phyloP scores from a whole-genome alignment of 2,329 filamentous ascomycete species.

The Ophiostoma australiae region DNA sequence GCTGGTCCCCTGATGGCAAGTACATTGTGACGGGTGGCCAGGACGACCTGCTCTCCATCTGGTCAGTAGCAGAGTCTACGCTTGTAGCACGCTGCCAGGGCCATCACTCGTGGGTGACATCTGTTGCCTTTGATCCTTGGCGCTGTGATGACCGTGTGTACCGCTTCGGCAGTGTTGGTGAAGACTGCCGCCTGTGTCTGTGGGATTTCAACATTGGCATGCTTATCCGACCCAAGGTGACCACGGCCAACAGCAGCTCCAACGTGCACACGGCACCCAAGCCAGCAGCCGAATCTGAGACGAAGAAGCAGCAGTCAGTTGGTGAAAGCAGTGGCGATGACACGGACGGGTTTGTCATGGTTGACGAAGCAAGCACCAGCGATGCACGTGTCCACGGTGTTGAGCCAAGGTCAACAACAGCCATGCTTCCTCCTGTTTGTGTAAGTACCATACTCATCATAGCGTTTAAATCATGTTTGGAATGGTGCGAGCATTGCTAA shows the following conservation, averaged over 20 bases:
- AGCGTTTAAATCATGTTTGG: too few relatives aligned
- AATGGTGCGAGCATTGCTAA: background rate
- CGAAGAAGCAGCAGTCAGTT: slow-evolving; percentile 31
- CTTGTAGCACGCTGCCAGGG: slow-evolving; percentile 91
- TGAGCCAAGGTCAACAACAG: slow-evolving; percentile 75
- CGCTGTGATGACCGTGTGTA: slow-evolving; percentile 93
- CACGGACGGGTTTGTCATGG: slow-evolving; percentile 45
- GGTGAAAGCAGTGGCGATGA: slow-evolving; percentile 44
- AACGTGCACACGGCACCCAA: slow-evolving; percentile 15
- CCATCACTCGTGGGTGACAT: slow-evolving; percentile 92
- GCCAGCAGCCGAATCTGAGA: background rate
- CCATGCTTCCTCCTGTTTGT: slow-evolving; percentile 85
- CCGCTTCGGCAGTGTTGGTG: slow-evolving; percentile 90
- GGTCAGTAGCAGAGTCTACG: slow-evolving; percentile 71
- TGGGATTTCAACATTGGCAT: slow-evolving; percentile 99
- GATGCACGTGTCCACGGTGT: slow-evolving; percentile 68
- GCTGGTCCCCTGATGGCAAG: slow-evolving; percentile 95
- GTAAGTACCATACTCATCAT: slow-evolving; percentile 43
- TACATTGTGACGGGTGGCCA: slow-evolving; percentile 94
- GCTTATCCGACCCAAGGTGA: slow-evolving; percentile 80
- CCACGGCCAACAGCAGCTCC: slow-evolving; percentile 46
- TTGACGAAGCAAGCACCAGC: slow-evolving; percentile 33
- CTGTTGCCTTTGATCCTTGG: slow-evolving; percentile 94
- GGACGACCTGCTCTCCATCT: slow-evolving; percentile 93
- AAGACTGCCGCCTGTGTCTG: slow-evolving; percentile 82